Conservation (phyloP, 306 rosid species). For the Prunus mongolica region DNA sequence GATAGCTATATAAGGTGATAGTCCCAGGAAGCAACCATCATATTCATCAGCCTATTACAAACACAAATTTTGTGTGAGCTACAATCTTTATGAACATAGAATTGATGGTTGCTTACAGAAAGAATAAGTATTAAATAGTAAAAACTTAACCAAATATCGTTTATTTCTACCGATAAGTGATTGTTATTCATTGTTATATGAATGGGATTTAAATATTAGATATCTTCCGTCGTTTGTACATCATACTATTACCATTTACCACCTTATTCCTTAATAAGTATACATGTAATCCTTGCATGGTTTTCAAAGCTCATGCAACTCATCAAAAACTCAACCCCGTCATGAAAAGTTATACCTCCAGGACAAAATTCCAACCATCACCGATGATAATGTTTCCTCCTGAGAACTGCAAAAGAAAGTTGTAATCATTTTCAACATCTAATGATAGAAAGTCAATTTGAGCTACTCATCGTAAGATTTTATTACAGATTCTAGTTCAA, state of each 20-base stretch:
- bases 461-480: neutral
- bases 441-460: neutral
- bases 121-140: neutral
- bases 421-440: slow-evolving; percentile 11
- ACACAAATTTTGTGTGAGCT: neutral
- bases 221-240: neutral
- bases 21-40: slow-evolving; percentile 23
- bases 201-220: neutral
- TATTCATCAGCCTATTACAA: slow-evolving; percentile 35
- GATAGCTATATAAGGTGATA: slow-evolving; percentile 21
- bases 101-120: neutral
- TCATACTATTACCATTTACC: neutral
- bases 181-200: neutral
- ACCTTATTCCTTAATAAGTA: neutral
- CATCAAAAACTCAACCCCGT: neutral
- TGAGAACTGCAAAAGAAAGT: slow-evolving; percentile 22
- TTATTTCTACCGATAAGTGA: neutral
- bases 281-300: neutral
- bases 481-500: neutral
- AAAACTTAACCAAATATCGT: neutral
- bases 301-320: neutral
- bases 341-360: slow-evolving; percentile 22
- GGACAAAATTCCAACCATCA: slow-evolving; percentile 26
- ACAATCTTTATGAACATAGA: neutral
- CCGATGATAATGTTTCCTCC: slow-evolving; percentile 29